Evolutionary conservation across 192 early-diverging fungal species (phyloP).

Genomic region (Gaertneriomyces sp.): DNA sequence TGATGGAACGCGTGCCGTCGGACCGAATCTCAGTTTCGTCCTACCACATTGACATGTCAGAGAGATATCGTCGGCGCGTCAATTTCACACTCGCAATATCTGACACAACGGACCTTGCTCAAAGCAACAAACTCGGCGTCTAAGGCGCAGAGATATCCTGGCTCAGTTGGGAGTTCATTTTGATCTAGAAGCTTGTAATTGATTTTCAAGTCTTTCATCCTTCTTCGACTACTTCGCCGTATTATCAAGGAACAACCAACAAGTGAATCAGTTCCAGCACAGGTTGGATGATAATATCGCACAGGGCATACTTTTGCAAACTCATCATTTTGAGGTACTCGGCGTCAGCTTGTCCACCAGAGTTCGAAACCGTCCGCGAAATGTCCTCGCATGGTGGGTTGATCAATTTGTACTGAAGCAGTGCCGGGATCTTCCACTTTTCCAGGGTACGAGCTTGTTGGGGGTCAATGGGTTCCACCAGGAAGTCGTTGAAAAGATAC

Average conservation of each 20-base stretch:
- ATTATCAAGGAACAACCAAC: too few species aligned
- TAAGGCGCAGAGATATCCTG: slow-evolving; percentile 72
- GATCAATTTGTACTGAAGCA: slow-evolving; percentile 64
- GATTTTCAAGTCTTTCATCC: slow-evolving; percentile 36
- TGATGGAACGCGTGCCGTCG: slow-evolving; percentile 83
- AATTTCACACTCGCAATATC: not conserved
- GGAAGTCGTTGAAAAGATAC: slow-evolving; percentile 95
- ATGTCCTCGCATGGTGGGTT: too few species aligned
- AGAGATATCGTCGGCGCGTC: too few species aligned
- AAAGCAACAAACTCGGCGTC: slow-evolving; percentile 97
- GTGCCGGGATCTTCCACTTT: slow-evolving; percentile 62
- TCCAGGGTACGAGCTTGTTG: slow-evolving; percentile 62
- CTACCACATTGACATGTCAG: slow-evolving; percentile 34
- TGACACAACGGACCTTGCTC: slow-evolving; percentile 35
- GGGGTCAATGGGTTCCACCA: slow-evolving; percentile 72
- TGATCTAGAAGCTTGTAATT: slow-evolving; percentile 46
- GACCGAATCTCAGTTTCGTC: slow-evolving; percentile 88
- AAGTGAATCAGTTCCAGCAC: too few species aligned
- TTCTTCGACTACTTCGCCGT: slow-evolving; percentile 30
- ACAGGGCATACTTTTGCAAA: too few species aligned
- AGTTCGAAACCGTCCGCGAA: too few species aligned
- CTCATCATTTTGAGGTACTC: too few species aligned
- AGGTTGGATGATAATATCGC: too few species aligned
- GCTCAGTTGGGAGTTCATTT: slow-evolving; percentile 57
- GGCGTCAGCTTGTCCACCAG: too few species aligned